Conservation (phyloP, 2,329 filamentous ascomycete species). For the Penicillium sp. region DNA sequence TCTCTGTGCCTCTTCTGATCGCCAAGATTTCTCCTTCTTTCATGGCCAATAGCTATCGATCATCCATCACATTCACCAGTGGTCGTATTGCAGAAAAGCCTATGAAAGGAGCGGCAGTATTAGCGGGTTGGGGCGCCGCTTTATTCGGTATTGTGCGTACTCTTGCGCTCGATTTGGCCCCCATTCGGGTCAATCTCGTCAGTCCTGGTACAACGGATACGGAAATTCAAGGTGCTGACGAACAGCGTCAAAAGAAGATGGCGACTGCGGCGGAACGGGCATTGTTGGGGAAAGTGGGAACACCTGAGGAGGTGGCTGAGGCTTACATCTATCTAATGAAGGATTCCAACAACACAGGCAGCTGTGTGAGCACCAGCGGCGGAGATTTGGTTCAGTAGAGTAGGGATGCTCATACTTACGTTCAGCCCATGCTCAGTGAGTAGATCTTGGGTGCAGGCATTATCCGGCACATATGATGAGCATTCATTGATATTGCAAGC, state of each 20-base stretch:
- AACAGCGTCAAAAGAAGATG: not conserved
- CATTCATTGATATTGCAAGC: too few relatives aligned
- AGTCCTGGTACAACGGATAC: conserved; percentile 13
- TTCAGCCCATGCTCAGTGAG: too few relatives aligned
- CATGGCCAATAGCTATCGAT: conserved; percentile 6
- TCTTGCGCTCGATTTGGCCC: conserved; percentile 12
- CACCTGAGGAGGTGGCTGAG: conserved; percentile 48
- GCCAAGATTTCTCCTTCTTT: conserved; percentile 14
- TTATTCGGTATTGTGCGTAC: conserved; percentile 13
- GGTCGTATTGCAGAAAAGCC: conserved; percentile 12
- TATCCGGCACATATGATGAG: too few relatives aligned
- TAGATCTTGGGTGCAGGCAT: too few relatives aligned
- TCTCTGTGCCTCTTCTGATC: conserved; percentile 11
- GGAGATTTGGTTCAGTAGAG: conserved; percentile 7
- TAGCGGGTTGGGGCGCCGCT: not conserved
- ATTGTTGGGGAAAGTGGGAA: conserved; percentile 21
- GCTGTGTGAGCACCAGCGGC: conserved; percentile 46
- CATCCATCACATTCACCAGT: conserved; percentile 14
- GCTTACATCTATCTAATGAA: conserved; percentile 50
- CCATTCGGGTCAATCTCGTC: conserved; percentile 15
- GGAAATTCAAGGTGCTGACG: conserved; percentile 3
- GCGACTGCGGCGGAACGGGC: conserved; percentile 2
- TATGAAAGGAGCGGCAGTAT: conserved; percentile 5
- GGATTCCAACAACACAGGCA: conserved; percentile 35
- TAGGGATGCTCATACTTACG: not conserved